A percentile compares a stretch with the other conserved stretches of the same genome.
Conservation (phyloP, 2,329 filamentous ascomycete genomes). For the Delphinella strobiligena region DNA sequence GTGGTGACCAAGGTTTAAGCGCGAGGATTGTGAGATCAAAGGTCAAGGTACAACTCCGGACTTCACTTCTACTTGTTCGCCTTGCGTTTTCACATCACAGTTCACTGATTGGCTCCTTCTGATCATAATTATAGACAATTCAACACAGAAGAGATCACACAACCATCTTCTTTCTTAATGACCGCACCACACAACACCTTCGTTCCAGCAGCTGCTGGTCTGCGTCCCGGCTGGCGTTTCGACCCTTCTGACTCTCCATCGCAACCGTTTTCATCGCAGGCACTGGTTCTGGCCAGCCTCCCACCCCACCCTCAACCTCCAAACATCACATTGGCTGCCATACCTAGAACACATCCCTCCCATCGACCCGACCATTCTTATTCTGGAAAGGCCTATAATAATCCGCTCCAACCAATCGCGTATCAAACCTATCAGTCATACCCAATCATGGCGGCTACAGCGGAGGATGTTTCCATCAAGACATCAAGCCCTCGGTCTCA, state of each 20-base stretch:
- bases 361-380: not conserved
- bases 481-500: too few relatives aligned
- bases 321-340: not conserved
- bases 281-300: not conserved
- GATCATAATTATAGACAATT: too few relatives aligned
- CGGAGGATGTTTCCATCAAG: too few relatives aligned
- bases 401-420: not conserved
- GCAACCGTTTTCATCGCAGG: not conserved
- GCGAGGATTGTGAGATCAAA: too few relatives aligned
- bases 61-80: not conserved
- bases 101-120: too few relatives aligned
- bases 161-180: not conserved
- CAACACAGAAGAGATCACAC: too few relatives aligned
- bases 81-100: too few relatives aligned
- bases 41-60: not conserved
- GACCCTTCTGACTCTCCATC: not conserved
- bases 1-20: not conserved
- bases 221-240: conserved; percentile 18
- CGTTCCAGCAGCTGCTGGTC: conserved; percentile 17
- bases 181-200: not conserved
- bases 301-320: not conserved
- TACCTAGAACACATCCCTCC: conserved; percentile 1
- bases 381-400: not conserved
- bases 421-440: not conserved
- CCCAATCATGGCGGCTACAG: not conserved